Base-by-base conservation (phyloP, 352 stramenopile species). In the Blastocystis sp. region DNA sequence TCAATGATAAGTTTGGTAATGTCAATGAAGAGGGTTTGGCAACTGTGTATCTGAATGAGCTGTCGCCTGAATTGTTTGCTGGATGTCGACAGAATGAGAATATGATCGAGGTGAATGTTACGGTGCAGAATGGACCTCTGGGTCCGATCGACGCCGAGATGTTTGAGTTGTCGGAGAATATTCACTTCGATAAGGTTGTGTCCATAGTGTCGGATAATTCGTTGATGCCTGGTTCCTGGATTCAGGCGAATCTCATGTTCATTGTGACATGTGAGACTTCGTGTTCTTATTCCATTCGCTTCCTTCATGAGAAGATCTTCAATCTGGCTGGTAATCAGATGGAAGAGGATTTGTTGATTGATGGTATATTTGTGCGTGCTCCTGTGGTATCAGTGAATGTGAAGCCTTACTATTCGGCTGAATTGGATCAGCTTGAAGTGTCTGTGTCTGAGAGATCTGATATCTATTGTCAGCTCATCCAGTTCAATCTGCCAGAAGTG, bases 271-370 rank as follows among this genome's bases (percentile, higher is more conserved):
- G 71, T 56, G 37, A 27, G 49, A 37, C 42, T 37, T 65, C 42
- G 3, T 83, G 71, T 56, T 21, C 56, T 37, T 83, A n/a, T 21
- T 66, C 46, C 46, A 63, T 83, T 61, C 71, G 51, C 49, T 83
- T 83, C 71, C 27, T 67, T 32, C 35, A 43, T 32, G 71, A 83
- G 46, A 65, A 46, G 46, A 83, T 83, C 71, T 83, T 52, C 54
- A 43, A 83, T 32, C 21, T 65, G 27, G 71, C 71, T 32, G 71
- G 71, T 42, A 83, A 83, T 56, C 32, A 63, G 46, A n/a, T 83
- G 71, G 71, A 61, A 49, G 6, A 83, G 14, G 71, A 83, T 32
- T 21, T 83, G 29, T 19, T 59, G 29, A 35, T 83, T 24, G 24
- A 27, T 3, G 43, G 42, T 12, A 27, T 63, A 56, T 51, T 66